phyloP scores from a whole-genome alignment of 2,329 filamentous ascomycete species.

The Paecilomyces sp. region DNA sequence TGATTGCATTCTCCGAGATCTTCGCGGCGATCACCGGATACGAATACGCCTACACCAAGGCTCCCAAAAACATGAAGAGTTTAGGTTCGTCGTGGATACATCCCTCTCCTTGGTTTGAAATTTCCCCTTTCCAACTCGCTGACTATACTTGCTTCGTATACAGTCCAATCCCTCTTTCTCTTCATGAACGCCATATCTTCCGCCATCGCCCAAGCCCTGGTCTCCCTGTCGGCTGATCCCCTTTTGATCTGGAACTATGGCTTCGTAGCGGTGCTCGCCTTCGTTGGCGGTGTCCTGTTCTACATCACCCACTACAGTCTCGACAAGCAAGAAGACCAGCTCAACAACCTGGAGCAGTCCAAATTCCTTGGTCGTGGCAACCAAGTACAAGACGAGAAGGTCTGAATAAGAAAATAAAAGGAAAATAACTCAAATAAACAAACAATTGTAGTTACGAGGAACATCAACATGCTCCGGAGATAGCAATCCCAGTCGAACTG shows the following conservation, averaged over 20 bases:
- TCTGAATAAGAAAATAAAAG: background rate
- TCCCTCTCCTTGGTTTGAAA: background rate
- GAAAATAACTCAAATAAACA: background rate
- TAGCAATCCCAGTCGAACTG: too few relatives aligned
- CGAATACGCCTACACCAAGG: conserved; percentile 69
- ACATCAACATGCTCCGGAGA: too few relatives aligned
- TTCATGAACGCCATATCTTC: conserved; percentile 63
- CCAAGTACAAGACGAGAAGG: conserved; percentile 1
- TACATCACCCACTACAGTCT: conserved; percentile 59
- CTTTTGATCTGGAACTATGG: conserved; percentile 68
- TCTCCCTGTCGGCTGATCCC: conserved; percentile 56
- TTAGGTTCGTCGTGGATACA: conserved; percentile 25
- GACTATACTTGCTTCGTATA: background rate
- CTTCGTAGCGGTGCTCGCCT: conserved; percentile 54
- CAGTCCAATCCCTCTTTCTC: conserved; percentile 57
- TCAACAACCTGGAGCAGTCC: conserved; percentile 43
- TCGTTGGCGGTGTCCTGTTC: conserved; percentile 57
- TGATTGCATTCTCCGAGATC: conserved; percentile 48
- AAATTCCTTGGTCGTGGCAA: conserved; percentile 10
- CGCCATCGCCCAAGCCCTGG: conserved; percentile 62
- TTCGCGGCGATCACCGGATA: conserved; percentile 61
- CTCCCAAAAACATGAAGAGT: conserved; percentile 62
- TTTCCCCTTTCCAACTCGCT: background rate
- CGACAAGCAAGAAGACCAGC: conserved; percentile 60
- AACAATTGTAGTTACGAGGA: background rate